These are phyloP conservation scores for Pterulicium gracile DNA, from an alignment of 1,284 basidiomycete species.

Conservation along the genomic window DNA sequence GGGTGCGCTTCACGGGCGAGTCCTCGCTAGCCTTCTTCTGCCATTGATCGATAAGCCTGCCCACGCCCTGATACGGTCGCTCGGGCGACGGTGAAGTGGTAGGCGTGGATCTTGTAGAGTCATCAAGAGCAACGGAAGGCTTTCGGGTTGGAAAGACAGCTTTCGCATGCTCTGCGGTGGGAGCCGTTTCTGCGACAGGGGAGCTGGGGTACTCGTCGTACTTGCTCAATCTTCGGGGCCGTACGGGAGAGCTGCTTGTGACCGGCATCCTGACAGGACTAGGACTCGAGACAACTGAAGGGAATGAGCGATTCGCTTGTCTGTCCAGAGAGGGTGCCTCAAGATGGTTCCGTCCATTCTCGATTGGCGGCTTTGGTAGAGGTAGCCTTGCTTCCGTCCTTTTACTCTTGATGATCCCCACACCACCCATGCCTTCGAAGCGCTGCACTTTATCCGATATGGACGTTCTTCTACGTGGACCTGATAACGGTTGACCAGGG, in stretches of 20 bases:
- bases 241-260: background rate
- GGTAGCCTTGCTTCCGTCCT: constrained; percentile 12
- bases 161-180: background rate
- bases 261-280: background rate
- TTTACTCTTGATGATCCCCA: constrained; percentile 13
- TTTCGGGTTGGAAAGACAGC: background rate
- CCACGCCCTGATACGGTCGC: constrained; percentile 68
- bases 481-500: constrained; percentile 29
- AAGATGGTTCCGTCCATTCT: constrained; percentile 18
- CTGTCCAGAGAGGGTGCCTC: background rate
- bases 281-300: constrained; percentile 2
- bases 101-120: constrained; percentile 10
- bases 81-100: constrained; percentile 54
- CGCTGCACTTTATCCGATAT: constrained; percentile 75
- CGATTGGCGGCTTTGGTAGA: constrained; percentile 17
- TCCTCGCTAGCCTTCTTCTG: constrained; percentile 63
- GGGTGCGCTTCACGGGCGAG: constrained; percentile 13
- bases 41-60: constrained; percentile 75
- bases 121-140: constrained; percentile 8
- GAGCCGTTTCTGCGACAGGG: background rate
- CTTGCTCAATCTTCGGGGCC: background rate
- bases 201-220: background rate
- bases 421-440: constrained; percentile 67
- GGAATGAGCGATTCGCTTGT: constrained; percentile 3
- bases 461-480: constrained; percentile 48